Conservation (phyloP, 2,329 filamentous ascomycete genomes). For the Thielaviopsis populi region DNA sequence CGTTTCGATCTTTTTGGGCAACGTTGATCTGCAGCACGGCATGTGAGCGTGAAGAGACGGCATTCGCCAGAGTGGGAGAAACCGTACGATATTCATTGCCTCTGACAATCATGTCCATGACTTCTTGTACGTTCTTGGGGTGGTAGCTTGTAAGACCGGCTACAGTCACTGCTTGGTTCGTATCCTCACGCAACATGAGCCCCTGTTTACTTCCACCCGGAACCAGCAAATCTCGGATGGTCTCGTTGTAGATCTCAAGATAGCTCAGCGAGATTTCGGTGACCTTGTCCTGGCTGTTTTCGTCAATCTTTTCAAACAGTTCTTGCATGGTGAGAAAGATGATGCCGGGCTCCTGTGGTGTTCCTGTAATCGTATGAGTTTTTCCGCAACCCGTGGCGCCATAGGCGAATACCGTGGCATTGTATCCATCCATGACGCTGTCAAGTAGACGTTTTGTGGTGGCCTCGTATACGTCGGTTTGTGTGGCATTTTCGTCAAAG, state of each 20-base stretch:
- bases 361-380: constrained; percentile 93
- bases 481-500: constrained; percentile 87
- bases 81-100: constrained; percentile 92
- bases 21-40: constrained; percentile 96
- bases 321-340: constrained; percentile 99
- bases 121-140: constrained; percentile 80
- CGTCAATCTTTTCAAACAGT: constrained; percentile 88
- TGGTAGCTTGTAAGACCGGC: constrained; percentile 81
- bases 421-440: constrained; percentile 92
- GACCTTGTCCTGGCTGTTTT: constrained; percentile 68
- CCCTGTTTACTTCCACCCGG: constrained; percentile 68
- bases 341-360: constrained; percentile 81
- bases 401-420: constrained; percentile 97
- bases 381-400: constrained; percentile 96
- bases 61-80: constrained; percentile 92
- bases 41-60: constrained; percentile 91
- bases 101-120: constrained; percentile 97
- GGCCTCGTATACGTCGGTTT: constrained; percentile 87
- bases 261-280: constrained; percentile 90
- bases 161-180: constrained; percentile 83
- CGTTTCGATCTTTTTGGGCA: constrained; percentile 85
- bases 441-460: constrained; percentile 84
- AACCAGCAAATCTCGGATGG: constrained; percentile 87
- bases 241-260: constrained; percentile 98
- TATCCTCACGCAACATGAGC: constrained; percentile 86